Percentiles rank a stretch among this genome's conserved stretches.
Evolutionary conservation across 768 basidiomycete species (phyloP).

Genomic region (Mycena chlorophos): DNA sequence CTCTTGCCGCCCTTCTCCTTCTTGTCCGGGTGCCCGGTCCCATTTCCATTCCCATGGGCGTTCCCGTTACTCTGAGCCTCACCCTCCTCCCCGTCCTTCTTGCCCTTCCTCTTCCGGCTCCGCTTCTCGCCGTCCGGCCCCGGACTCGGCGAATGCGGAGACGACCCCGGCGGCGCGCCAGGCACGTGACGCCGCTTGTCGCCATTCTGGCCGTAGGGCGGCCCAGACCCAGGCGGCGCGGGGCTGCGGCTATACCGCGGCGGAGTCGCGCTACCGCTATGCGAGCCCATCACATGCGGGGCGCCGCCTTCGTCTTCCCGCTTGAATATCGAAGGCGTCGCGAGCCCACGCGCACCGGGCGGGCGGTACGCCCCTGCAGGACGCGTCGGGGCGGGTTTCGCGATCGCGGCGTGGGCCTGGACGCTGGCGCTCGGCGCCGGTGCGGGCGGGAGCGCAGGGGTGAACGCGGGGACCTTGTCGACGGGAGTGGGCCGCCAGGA

Average conservation of each 20-base stretch:
- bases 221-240: conserved; percentile 47
- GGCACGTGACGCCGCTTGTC: conserved; percentile 65
- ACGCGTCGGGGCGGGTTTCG: conserved; percentile 60
- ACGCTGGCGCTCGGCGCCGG: conserved; percentile 68
- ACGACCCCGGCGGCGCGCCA: conserved; percentile 47
- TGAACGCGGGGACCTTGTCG: conserved; percentile 69
- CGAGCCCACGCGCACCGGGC: conserved; percentile 86
- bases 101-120: conserved; percentile 62
- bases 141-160: conserved; percentile 44
- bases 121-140: conserved; percentile 41
- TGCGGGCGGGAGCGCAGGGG: conserved; percentile 61
- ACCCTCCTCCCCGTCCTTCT: conserved; percentile 30
- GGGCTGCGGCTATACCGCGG: conserved; percentile 64
- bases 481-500: conserved; percentile 77
- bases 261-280: conserved; percentile 58
- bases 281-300: conserved; percentile 43
- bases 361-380: conserved; percentile 90
- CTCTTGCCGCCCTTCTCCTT: conserved; percentile 20
- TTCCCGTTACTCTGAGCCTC: conserved; percentile 8
- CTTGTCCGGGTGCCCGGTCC: conserved; percentile 20
- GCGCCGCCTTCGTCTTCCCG: conserved; percentile 87
- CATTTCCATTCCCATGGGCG: conserved; percentile 5
- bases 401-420: conserved; percentile 42
- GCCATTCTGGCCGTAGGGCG: conserved; percentile 36
- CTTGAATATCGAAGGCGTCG: conserved; percentile 86